Base-by-base conservation (phyloP, 2,329 filamentous ascomycete genomes). In the Epichloe gansuensis region DNA sequence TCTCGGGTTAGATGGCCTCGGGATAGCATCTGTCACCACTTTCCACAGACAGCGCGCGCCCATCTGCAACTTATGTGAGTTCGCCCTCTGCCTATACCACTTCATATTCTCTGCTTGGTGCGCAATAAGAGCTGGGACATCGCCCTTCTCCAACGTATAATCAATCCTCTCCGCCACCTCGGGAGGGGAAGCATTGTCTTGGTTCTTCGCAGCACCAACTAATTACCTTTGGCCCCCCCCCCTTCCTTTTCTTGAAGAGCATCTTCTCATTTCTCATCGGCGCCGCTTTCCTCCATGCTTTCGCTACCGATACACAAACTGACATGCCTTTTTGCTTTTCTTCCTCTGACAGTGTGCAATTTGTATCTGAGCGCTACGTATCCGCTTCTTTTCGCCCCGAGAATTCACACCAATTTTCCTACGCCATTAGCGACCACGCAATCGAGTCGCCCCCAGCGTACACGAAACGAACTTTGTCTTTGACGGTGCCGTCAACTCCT, bases 401-500 rank as follows among this genome's bases (percentile, higher is more conserved):
- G n/a, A 34, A 21, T 13, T 7, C 4, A 44, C 41, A 25, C n/a
- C 25, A 15, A 21, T 15, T 13, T 31, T 38, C 35, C 9, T 39
- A 12, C 46, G 36, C 40, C 45, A 17, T 45, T 15, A 36, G 48
- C 39, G 39, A 48, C 40, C 44, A 39, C 42, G 17, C 47, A 40
- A 39, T 40, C 23, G 38, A 44, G 50, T 50, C 47, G 50, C 47
- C 27, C 40, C 17, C 17, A 49, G 27, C 49, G n/a, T 46, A 49
- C 38, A 39, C 47, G 45, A 50, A 50, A 40, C 35, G 40, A 50
- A 34, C 36, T 46, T 27, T 17, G 31, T 31, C 38, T 23, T 25
- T 50, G 41, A 54, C 50, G 50, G 49, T 54, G 42, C 47, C 47
- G 50, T 52, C 53, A 50, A 35, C 38, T 43, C 50, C 36, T 47